A percentile compares a stretch with the other conserved stretches of the same genome.
Conservation (phyloP, 495 filamentous ascomycete species). For the Penicillium chermesinum region DNA sequence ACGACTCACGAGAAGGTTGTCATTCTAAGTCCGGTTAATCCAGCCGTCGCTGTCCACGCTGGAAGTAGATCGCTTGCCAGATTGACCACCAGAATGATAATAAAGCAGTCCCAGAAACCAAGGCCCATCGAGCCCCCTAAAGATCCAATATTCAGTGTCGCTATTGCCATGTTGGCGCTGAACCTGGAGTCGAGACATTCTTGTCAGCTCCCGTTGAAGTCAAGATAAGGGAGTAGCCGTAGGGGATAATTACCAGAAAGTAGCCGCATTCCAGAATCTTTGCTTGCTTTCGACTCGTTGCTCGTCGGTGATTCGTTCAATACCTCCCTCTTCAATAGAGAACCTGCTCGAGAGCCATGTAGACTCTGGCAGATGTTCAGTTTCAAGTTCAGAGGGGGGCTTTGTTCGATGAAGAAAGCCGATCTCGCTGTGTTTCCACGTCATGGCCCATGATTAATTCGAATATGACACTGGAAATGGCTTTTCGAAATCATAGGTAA, state of each 20-base stretch:
- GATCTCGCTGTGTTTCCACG: too few species aligned
- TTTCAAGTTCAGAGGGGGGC: not conserved
- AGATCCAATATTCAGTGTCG: conserved; percentile 60
- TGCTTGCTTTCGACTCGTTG: conserved; percentile 57
- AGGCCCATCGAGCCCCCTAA: conserved; percentile 33
- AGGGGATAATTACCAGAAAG: conserved; percentile 45
- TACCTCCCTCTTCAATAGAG: conserved; percentile 58
- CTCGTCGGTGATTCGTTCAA: conserved; percentile 59
- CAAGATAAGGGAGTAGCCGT: not conserved
- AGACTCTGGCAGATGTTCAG: not conserved
- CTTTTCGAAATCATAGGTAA: too few species aligned
- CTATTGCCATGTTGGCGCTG: conserved; percentile 63
- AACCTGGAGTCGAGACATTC: conserved; percentile 24
- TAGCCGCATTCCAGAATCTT: conserved; percentile 28
- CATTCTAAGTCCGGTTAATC: conserved; percentile 34
- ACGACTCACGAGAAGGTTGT: conserved; percentile 35
- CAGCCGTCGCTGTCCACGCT: conserved; percentile 35
- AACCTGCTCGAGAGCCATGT: conserved; percentile 21
- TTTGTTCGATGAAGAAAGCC: too few species aligned
- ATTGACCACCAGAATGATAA: conserved; percentile 57
- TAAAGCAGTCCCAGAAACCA: conserved; percentile 54
- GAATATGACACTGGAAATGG: too few species aligned
- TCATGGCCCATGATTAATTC: too few species aligned
- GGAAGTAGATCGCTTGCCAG: conserved; percentile 39
- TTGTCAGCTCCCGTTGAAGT: not conserved